Percentiles rank a stretch among this genome's conserved stretches.
Conservation (phyloP, 495 filamentous ascomycete species). For the Pseudevernia furfuracea region DNA sequence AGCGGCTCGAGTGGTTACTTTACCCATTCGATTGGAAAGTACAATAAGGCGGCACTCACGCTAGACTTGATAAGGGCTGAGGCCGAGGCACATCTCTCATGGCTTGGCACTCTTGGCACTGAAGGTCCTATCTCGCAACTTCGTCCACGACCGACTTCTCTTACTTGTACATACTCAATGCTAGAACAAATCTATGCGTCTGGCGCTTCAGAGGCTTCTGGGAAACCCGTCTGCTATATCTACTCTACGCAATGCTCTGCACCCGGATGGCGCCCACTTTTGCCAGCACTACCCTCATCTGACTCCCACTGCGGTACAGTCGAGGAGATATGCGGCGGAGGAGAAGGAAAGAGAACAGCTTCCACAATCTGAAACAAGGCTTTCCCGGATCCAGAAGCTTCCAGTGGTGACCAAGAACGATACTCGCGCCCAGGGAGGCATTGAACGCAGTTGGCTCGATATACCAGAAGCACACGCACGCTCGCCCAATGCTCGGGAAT, state of each 20-base stretch:
- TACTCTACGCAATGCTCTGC: constrained; percentile 5
- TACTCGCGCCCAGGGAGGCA: not conserved
- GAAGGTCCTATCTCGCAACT: not conserved
- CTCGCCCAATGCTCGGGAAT: not conserved
- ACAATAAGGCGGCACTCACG: too few species aligned
- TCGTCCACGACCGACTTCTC: not conserved
- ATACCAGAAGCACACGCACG: not conserved
- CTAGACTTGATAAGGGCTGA: too few species aligned
- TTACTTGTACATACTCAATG: not conserved
- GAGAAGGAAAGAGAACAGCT: not conserved
- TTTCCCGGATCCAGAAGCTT: too few species aligned
- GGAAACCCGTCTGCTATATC: constrained; percentile 11
- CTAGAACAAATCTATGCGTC: constrained; percentile 15
- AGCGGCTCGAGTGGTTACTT: too few species aligned
- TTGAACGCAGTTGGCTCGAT: not conserved
- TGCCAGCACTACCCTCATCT: constrained; percentile 2
- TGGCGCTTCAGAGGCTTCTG: constrained; percentile 24
- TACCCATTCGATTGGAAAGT: too few species aligned
- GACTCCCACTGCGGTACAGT: not conserved
- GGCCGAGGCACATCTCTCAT: too few species aligned
- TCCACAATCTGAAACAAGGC: not conserved
- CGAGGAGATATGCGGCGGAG: not conserved
- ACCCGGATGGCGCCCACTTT: not conserved
- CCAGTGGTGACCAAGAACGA: not conserved
- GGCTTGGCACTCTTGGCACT: not conserved